phyloP scores from a whole-genome alignment of 352 stramenopile species.

The Saprolegnia diclina region DNA sequence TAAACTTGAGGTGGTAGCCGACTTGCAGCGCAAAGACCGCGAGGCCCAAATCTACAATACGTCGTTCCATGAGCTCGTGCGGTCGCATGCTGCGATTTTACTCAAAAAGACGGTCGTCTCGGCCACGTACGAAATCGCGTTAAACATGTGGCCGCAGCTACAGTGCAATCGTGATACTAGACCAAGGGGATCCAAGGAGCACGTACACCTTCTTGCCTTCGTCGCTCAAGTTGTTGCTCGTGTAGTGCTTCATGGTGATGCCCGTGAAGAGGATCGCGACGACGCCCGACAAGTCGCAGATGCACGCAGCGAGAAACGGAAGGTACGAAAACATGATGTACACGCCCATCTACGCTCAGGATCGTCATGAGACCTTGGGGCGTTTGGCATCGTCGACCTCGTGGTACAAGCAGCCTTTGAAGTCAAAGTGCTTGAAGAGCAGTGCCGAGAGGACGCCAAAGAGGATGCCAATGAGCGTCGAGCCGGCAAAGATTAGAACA shows the following conservation, averaged over 20 bases:
- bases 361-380: background rate
- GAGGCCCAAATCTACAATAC: conserved; percentile 61
- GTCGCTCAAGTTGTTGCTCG: conserved; percentile 35
- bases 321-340: conserved; percentile 39
- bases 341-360: conserved; percentile 27
- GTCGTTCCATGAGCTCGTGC: background rate
- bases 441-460: conserved; percentile 45
- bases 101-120: conserved; percentile 75
- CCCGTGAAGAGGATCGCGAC: conserved; percentile 77
- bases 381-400: conserved; percentile 35
- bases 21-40: conserved; percentile 49
- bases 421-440: conserved; percentile 67
- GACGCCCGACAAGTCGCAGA: conserved; percentile 49
- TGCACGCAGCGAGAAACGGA: conserved; percentile 32
- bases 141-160: conserved; percentile 44
- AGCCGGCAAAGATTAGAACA: conserved; percentile 56
- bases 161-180: too few relatives aligned
- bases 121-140: conserved; percentile 50
- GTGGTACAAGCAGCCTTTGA: conserved; percentile 47
- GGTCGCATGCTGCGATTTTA: background rate
- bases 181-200: background rate
- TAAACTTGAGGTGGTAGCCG: conserved; percentile 42
- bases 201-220: conserved; percentile 34
- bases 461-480: conserved; percentile 52
- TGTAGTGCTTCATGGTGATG: conserved; percentile 42